Conservation (phyloP, 1,139 yeast species). For the Tardiomyces blankii region DNA sequence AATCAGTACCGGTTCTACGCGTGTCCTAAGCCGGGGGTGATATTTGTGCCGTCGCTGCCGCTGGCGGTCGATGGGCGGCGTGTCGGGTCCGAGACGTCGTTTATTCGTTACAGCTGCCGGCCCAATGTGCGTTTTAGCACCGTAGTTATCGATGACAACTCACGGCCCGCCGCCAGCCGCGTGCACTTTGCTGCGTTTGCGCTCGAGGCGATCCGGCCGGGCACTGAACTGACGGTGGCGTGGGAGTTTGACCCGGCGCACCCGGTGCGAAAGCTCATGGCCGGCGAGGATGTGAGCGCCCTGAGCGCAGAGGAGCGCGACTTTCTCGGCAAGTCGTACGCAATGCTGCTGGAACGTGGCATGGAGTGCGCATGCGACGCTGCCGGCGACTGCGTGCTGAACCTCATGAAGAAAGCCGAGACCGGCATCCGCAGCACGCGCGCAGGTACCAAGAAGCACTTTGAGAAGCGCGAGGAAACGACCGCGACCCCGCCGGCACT, state of each 20-base stretch:
- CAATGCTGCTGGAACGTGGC: slow-evolving; percentile 29
- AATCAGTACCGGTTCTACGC: slow-evolving; percentile 82
- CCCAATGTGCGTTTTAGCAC: slow-evolving; percentile 64
- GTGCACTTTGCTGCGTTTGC: slow-evolving; percentile 54
- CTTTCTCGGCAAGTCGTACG: slow-evolving; percentile 14
- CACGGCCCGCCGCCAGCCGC: no score
- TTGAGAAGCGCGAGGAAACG: no score
- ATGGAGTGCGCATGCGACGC: slow-evolving; percentile 61
- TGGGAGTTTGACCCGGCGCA: slow-evolving; percentile 88
- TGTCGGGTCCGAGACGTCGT: slow-evolving; percentile 67
- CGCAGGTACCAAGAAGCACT: neutral
- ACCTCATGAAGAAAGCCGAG: slow-evolving; percentile 11
- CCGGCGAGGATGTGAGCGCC: slow-evolving; percentile 27
- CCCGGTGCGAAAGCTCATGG: slow-evolving; percentile 52
- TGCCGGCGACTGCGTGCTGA: slow-evolving; percentile 17
- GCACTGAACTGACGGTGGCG: slow-evolving; percentile 58
- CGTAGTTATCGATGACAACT: slow-evolving; percentile 36
- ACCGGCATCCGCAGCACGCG: neutral
- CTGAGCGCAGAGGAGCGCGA: slow-evolving; percentile 18
- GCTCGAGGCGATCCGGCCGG: slow-evolving; percentile 41
- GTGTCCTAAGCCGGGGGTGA: slow-evolving; percentile 70
- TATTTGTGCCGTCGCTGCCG: slow-evolving; percentile 40
- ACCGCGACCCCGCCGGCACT: no score
- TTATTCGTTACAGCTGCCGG: slow-evolving; percentile 63
- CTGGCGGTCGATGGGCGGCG: slow-evolving; percentile 68